A percentile compares a stretch with the other conserved stretches of the same genome.
These are phyloP conservation scores for Viridothelium virens DNA, from an alignment of 495 filamentous ascomycete species.

Conservation along the genomic window DNA sequence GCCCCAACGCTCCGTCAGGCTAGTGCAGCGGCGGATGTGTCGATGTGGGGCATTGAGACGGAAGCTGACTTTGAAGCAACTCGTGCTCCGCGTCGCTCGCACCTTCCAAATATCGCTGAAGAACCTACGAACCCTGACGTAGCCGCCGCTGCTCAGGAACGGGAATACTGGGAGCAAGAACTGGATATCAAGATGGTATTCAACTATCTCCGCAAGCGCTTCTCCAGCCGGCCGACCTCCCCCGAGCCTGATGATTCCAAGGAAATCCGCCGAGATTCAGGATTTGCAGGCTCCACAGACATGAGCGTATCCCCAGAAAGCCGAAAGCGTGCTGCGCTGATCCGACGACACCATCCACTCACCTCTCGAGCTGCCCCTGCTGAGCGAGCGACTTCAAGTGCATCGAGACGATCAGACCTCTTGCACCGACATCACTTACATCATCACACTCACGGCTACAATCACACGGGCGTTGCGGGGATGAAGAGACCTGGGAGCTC, in stretches of 20 bases:
- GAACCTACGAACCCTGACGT: constrained; percentile 36
- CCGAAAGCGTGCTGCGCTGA: constrained; percentile 64
- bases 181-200: constrained; percentile 84
- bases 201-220: constrained; percentile 70
- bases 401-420: constrained; percentile 46
- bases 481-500: constrained; percentile 48
- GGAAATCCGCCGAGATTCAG: neutral
- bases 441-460: constrained; percentile 12
- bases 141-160: constrained; percentile 24
- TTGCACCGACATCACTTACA: constrained; percentile 36
- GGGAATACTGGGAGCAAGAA: constrained; percentile 80
- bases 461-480: constrained; percentile 31
- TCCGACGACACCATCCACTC: constrained; percentile 79
- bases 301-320: constrained; percentile 34
- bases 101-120: constrained; percentile 42
- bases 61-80: neutral
- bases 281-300: constrained; percentile 20
- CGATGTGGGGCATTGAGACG: constrained; percentile 53
- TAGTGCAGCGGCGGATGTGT: constrained; percentile 40
- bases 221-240: constrained; percentile 39
- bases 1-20: constrained; percentile 32
- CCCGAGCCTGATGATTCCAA: constrained; percentile 5
- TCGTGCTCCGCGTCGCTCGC: neutral
- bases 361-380: constrained; percentile 46
- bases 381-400: constrained; percentile 42